These are phyloP conservation scores for Aquilaria malaccensis DNA, from an alignment of 345 rosid genomes.

Conservation along the genomic window DNA sequence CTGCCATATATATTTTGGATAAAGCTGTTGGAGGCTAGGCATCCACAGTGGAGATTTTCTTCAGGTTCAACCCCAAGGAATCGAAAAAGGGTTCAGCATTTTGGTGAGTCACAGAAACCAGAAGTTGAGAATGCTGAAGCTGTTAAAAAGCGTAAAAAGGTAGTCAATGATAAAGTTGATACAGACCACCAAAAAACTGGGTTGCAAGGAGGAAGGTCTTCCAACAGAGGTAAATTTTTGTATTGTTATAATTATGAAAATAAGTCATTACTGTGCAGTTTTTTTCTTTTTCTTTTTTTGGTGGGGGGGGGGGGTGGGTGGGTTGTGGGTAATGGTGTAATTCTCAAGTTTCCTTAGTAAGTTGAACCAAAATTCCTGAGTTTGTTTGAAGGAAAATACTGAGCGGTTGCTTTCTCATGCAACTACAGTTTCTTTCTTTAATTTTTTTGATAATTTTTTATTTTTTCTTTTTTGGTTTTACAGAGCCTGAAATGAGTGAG, in stretches of 20 bases:
- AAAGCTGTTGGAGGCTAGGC: slow-evolving; percentile 51
- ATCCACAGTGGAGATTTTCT: slow-evolving; percentile 62
- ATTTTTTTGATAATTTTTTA: too few relatives aligned
- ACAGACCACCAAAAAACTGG: slow-evolving; percentile 18
- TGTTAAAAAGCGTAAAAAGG: slow-evolving; percentile 53
- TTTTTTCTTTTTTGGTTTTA: too few relatives aligned
- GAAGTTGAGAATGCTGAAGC: slow-evolving; percentile 26
- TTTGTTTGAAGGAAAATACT: too few relatives aligned
- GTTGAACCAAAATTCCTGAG: too few relatives aligned
- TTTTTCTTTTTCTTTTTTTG: too few relatives aligned
- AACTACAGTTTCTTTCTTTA: too few relatives aligned
- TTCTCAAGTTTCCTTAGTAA: too few relatives aligned
- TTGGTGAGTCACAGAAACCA: slow-evolving; percentile 22
- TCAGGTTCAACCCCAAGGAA: slow-evolving; percentile 50
- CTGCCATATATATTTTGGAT: slow-evolving; percentile 65
- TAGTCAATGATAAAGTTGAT: slow-evolving; percentile 24
- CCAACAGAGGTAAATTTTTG: background rate
- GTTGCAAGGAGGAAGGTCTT: background rate
- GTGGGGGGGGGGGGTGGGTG: too few relatives aligned
- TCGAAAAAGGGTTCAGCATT: slow-evolving; percentile 50
- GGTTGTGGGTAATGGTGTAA: too few relatives aligned
- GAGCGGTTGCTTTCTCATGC: too few relatives aligned
- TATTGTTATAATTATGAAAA: background rate
- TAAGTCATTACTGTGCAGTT: too few relatives aligned
- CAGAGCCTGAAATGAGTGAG: too few relatives aligned